Evolutionary conservation across 805 yeast species (phyloP).

Genomic region (Huiozyma naganishii): DNA sequence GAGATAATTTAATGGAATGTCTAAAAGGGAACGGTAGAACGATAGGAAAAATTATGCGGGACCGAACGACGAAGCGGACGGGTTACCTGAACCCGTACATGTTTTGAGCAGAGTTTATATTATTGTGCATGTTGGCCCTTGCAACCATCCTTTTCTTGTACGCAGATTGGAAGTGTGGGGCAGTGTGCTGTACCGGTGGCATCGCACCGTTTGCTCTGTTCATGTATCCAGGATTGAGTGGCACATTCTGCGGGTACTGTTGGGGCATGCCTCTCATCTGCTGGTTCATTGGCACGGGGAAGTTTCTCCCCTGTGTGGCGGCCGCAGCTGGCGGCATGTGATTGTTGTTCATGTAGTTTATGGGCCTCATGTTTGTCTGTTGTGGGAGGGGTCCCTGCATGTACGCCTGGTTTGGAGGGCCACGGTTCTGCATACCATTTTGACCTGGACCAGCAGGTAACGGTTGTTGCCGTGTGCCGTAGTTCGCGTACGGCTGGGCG

Average conservation of each 20-base stretch:
- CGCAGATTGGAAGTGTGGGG: conserved; percentile 29
- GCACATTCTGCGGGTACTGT: conserved; percentile 2
- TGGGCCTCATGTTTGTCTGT: too few species aligned
- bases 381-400: conserved; percentile 17
- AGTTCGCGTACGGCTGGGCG: conserved; percentile 13
- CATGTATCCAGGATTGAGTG: not conserved
- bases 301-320: conserved; percentile 15
- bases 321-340: too few species aligned
- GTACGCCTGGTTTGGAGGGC: conserved; percentile 30
- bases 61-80: not conserved
- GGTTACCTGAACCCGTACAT: conserved; percentile 34
- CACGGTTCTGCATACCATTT: conserved; percentile 3
- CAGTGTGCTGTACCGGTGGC: not conserved
- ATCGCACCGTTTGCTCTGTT: not conserved
- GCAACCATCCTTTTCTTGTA: conserved; percentile 29
- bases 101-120: conserved; percentile 34
- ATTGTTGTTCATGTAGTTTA: too few species aligned
- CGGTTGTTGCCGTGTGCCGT: conserved; percentile 9
- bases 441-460: conserved; percentile 10
- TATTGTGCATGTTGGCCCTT: conserved; percentile 4
- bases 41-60: too few species aligned
- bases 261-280: conserved; percentile 2
- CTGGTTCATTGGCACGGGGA: conserved; percentile 36
- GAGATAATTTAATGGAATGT: not conserved
- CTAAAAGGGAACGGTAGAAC: not conserved